phyloP scores from a whole-genome alignment of 1,139 yeast species.

The Geotrichum macrosporum region DNA sequence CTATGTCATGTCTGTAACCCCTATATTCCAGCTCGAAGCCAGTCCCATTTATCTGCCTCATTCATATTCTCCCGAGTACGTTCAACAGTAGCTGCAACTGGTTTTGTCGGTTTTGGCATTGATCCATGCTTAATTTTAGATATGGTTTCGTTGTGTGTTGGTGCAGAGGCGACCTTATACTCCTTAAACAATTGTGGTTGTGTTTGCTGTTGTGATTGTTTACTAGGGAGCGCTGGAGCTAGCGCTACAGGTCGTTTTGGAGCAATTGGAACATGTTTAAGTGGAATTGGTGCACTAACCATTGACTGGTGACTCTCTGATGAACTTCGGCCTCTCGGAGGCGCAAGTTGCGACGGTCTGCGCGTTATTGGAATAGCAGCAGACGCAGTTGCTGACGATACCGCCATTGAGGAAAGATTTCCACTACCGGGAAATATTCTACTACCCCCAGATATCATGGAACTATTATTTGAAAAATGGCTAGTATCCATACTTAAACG shows the following conservation, averaged over 20 bases:
- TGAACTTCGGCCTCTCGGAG: background rate
- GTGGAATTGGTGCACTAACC: slow-evolving; percentile 1
- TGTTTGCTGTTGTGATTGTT: background rate
- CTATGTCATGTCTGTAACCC: background rate
- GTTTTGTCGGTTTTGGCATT: too few relatives aligned
- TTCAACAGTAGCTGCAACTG: too few relatives aligned
- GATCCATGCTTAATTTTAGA: background rate
- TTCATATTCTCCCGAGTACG: background rate
- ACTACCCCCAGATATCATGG: too few relatives aligned
- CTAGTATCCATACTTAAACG: slow-evolving; percentile 1
- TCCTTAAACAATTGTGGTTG: slow-evolving; percentile 7
- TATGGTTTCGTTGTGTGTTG: background rate
- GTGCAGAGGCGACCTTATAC: slow-evolving; percentile 7
- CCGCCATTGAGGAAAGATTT: slow-evolving; percentile 17
- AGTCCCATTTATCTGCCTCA: slow-evolving; percentile 18
- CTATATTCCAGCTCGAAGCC: slow-evolving; percentile 18
- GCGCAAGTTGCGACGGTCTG: background rate
- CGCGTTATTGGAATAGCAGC: slow-evolving; percentile 19
- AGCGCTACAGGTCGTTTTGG: slow-evolving; percentile 14
- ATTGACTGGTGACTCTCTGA: background rate
- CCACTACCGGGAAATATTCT: too few relatives aligned
- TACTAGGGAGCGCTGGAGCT: slow-evolving; percentile 12
- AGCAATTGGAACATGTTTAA: slow-evolving; percentile 19
- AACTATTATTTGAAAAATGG: too few relatives aligned
- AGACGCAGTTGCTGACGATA: slow-evolving; percentile 17